Conservation (phyloP, 2,329 filamentous ascomycete species). For the Alternaria gansuensis region DNA sequence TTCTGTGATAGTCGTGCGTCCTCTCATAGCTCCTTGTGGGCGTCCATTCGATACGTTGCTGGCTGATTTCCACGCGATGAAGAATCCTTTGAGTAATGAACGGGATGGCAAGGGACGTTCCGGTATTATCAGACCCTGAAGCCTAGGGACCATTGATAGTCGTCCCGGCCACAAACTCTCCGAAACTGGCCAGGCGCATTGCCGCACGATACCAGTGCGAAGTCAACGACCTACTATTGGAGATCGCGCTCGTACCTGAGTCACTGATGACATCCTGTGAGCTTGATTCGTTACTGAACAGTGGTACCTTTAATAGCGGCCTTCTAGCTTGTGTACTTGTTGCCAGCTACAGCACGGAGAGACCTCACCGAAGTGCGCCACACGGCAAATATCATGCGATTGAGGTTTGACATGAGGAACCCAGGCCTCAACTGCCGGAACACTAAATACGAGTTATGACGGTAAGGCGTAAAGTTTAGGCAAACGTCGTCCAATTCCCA, state of each 20-base stretch:
- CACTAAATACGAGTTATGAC: neutral
- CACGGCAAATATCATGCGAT: neutral
- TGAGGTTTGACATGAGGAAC: neutral
- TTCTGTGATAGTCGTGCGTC: neutral
- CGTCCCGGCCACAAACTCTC: neutral
- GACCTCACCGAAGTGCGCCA: neutral
- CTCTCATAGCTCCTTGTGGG: conserved; percentile 5
- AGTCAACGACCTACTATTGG: conserved; percentile 7
- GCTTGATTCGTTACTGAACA: conserved; percentile 15
- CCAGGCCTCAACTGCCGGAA: conserved; percentile 1
- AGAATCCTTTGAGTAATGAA: neutral
- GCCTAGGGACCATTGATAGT: conserved; percentile 7
- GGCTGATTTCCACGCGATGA: neutral
- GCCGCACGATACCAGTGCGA: neutral
- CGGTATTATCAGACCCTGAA: conserved; percentile 1
- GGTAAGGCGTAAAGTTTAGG: neutral
- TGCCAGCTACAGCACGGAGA: neutral
- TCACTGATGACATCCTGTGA: conserved; percentile 13
- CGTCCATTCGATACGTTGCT: conserved; percentile 1
- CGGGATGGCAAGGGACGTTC: neutral
- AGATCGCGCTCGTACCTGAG: conserved; percentile 17
- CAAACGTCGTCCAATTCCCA: neutral
- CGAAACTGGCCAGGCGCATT: neutral
- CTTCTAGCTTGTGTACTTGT: neutral
- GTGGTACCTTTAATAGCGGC: conserved; percentile 1